Evolutionary conservation across 768 basidiomycete species (phyloP).

Genomic region (Candolleomyces aberdarensis): DNA sequence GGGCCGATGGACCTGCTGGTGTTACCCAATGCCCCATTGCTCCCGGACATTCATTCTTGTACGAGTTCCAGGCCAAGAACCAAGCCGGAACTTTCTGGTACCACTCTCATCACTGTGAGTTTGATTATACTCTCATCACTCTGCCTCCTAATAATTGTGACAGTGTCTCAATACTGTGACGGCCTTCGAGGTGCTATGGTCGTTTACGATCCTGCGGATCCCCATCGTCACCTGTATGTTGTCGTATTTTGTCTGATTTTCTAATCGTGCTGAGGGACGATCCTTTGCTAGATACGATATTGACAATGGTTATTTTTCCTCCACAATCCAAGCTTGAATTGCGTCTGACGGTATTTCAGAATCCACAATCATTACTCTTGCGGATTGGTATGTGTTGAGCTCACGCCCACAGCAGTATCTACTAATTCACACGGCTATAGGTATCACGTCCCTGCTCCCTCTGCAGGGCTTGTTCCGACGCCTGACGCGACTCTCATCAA

Average conservation of each 20-base stretch:
- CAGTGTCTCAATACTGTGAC: slow-evolving; percentile 11
- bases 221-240: slow-evolving; percentile 20
- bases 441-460: background rate
- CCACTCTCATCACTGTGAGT: slow-evolving; percentile 20
- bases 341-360: slow-evolving; percentile 15
- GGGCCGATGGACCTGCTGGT: slow-evolving; percentile 37
- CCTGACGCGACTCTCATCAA: too few relatives aligned
- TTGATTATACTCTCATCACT: background rate
- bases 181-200: slow-evolving; percentile 12
- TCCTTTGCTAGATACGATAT: background rate
- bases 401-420: too few relatives aligned
- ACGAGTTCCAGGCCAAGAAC: slow-evolving; percentile 28
- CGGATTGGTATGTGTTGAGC: slow-evolving; percentile 37
- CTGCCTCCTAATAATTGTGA: background rate
- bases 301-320: slow-evolving; percentile 4
- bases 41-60: slow-evolving; percentile 36
- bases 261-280: background rate
- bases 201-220: slow-evolving; percentile 17
- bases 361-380: slow-evolving; percentile 43
- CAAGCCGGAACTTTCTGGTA: slow-evolving; percentile 49
- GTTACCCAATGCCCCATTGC: slow-evolving; percentile 43
- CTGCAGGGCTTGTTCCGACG: too few relatives aligned
- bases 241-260: slow-evolving; percentile 11
- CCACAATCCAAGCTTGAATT: background rate
- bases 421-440: too few relatives aligned